Percentiles rank a stretch among this genome's conserved stretches.
These are phyloP conservation scores for Dryadomyces quercivorus DNA, from an alignment of 2,329 filamentous ascomycete species.

Conservation along the genomic window DNA sequence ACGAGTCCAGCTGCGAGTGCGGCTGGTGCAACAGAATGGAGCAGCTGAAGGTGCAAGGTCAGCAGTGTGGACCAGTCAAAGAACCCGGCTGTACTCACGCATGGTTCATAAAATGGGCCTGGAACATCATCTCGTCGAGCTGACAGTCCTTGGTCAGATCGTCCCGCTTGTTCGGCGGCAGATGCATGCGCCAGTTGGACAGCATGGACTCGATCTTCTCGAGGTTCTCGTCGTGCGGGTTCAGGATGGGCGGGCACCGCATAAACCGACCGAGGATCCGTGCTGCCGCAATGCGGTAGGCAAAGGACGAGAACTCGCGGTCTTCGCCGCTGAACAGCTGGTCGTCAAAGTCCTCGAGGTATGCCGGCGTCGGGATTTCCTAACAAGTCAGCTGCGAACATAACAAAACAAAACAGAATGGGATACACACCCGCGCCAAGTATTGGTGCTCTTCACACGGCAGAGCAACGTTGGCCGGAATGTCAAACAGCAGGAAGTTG, in stretches of 20 bases:
- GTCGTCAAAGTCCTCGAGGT: conserved; percentile 65
- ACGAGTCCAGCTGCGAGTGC: conserved; percentile 60
- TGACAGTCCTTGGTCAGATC: conserved; percentile 57
- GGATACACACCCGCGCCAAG: conserved; percentile 36
- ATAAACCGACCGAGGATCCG: conserved; percentile 71
- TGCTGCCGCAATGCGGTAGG: conserved; percentile 72
- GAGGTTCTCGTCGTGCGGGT: conserved; percentile 40
- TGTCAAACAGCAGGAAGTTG: conserved; percentile 56
- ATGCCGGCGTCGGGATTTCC: conserved; percentile 47
- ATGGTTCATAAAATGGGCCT: conserved; percentile 68
- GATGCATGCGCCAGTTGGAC: conserved; percentile 67
- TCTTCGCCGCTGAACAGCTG: conserved; percentile 59
- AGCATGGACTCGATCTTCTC: conserved; percentile 38
- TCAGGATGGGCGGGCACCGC: conserved; percentile 36
- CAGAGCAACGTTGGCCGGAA: conserved; percentile 55
- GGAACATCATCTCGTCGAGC: conserved; percentile 84
- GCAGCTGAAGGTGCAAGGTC: conserved; percentile 25
- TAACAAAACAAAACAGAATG: too few relatives aligned
- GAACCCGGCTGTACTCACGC: conserved; percentile 26
- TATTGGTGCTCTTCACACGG: conserved; percentile 78
- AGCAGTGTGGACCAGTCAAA: too few relatives aligned
- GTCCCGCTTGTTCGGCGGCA: conserved; percentile 60
- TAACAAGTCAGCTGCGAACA: conserved; percentile 16
- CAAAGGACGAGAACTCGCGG: conserved; percentile 67
- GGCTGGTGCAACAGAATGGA: conserved; percentile 71